Conservation (phyloP, 495 filamentous ascomycete species). For the Parmelia sp. region DNA sequence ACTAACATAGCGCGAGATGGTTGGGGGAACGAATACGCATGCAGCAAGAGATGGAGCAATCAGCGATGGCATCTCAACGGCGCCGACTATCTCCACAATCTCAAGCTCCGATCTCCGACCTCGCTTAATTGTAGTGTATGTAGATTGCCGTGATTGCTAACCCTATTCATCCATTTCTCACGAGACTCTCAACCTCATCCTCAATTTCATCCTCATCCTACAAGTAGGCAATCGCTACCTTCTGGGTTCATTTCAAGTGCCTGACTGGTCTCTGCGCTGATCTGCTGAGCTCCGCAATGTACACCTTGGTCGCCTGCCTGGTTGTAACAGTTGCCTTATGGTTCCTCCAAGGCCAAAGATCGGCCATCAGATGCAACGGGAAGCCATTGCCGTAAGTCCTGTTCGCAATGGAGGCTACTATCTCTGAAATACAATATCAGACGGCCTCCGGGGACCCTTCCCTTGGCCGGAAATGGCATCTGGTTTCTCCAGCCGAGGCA, state of each 20-base stretch:
- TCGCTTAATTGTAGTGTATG: not conserved
- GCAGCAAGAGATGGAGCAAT: conserved; percentile 5
- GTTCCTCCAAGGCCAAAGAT: conserved; percentile 27
- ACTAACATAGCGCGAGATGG: conserved; percentile 5
- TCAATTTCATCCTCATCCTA: no score
- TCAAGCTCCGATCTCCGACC: not conserved
- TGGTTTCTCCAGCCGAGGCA: conserved; percentile 50
- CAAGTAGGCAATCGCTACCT: not conserved
- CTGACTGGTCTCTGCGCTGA: not conserved
- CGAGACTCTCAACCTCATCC: not conserved
- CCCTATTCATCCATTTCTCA: not conserved
- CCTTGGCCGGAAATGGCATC: conserved; percentile 52
- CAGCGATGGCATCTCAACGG: not conserved
- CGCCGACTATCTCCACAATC: conserved; percentile 4
- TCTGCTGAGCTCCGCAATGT: conserved; percentile 14
- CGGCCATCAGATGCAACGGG: conserved; percentile 25
- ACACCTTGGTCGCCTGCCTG: conserved; percentile 12
- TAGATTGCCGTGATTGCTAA: not conserved
- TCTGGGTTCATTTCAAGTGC: not conserved
- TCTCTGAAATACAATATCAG: conserved; percentile 21
- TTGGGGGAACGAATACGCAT: conserved; percentile 1
- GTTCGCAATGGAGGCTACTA: not conserved
- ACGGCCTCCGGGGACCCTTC: conserved; percentile 49
- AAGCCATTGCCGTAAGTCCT: conserved; percentile 22
- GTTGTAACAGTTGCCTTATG: conserved; percentile 13